Base-by-base conservation (phyloP, 768 basidiomycete species). In the Daedaleopsis sinensis region DNA sequence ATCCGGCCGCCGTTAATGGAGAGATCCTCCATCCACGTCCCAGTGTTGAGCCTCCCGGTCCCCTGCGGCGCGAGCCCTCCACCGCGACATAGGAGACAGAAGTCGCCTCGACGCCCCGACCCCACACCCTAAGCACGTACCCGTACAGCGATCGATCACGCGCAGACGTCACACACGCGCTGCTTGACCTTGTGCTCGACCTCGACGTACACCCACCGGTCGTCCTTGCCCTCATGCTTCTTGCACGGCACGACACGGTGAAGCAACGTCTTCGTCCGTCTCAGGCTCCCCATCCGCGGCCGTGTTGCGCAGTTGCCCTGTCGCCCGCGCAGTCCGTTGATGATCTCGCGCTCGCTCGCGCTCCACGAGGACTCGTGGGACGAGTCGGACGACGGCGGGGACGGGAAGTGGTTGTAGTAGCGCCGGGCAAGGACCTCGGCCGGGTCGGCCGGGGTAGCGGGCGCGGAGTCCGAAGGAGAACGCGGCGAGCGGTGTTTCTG, bases 151-250 rank as follows among this genome's bases (percentile, higher is more conserved):
- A 49, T 49, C 47, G 10, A 47, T 49, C 42, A 52, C 21, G 55
- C 49, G 52, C 18, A 24, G 51, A 60, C 60, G 24, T 42, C 60
- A 59, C 56, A 58, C 49, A 67, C 58, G 15, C 65, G 68, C 63
- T 72, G 71, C 44, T 65, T 70, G 51, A 73, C 69, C 35, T 62
- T 68, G 37, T 70, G 72, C 44, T 63, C 65, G 56, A 73, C 70
- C 60, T 73, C 72, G 21, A 73, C 70, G 52, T 65, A 69, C 39
- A 73, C 69, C 72, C 72, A 73, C 48, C 64, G 55, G 21, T 72
- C 71, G 53, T 64, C 63, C 21, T 62, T 38, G 21, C 12, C 63
- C 55, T 68, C 65, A 46, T 62, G 58, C 62, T 65, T 69, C 43
- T 60, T 57, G 58, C 70, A 68, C 60, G 52, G 61, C 27, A 66